Evolutionary conservation across 2,329 filamentous ascomycete genomes (phyloP).

Genomic region (Monosporascus sp.): DNA sequence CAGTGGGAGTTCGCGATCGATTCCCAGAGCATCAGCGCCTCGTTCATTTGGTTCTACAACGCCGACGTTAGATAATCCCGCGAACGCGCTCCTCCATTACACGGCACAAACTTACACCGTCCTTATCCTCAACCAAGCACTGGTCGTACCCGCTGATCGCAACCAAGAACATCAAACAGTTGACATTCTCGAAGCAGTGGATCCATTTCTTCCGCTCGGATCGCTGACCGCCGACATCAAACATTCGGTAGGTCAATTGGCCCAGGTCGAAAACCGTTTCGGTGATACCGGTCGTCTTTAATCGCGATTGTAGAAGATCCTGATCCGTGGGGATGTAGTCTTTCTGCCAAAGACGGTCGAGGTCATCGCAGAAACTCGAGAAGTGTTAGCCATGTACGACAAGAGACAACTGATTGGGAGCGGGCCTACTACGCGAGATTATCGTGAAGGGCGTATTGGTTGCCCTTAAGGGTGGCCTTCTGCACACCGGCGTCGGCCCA

Average conservation of each 20-base stretch:
- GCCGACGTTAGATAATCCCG: slow-evolving; percentile 6
- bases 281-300: slow-evolving; percentile 92
- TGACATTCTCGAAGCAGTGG: slow-evolving; percentile 91
- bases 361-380: slow-evolving; percentile 72
- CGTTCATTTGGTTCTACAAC: slow-evolving; percentile 80
- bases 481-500: slow-evolving; percentile 84
- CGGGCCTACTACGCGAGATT: slow-evolving; percentile 80
- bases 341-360: slow-evolving; percentile 69
- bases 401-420: not conserved
- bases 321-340: slow-evolving; percentile 89
- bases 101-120: slow-evolving; percentile 62
- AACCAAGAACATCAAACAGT: slow-evolving; percentile 86
- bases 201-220: slow-evolving; percentile 98
- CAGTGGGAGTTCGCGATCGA: slow-evolving; percentile 82
- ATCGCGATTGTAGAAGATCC: slow-evolving; percentile 82
- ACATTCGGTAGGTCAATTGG: slow-evolving; percentile 93
- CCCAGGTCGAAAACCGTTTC: slow-evolving; percentile 92
- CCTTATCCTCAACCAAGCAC: slow-evolving; percentile 91
- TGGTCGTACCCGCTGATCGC: slow-evolving; percentile 96
- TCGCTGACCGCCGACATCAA: slow-evolving; percentile 86
- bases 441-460: slow-evolving; percentile 94
- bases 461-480: slow-evolving; percentile 83
- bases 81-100: not conserved
- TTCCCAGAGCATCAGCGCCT: slow-evolving; percentile 81
- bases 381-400: slow-evolving; percentile 16